phyloP scores from a whole-genome alignment of 345 rosid species.

The Balakata baccata region DNA sequence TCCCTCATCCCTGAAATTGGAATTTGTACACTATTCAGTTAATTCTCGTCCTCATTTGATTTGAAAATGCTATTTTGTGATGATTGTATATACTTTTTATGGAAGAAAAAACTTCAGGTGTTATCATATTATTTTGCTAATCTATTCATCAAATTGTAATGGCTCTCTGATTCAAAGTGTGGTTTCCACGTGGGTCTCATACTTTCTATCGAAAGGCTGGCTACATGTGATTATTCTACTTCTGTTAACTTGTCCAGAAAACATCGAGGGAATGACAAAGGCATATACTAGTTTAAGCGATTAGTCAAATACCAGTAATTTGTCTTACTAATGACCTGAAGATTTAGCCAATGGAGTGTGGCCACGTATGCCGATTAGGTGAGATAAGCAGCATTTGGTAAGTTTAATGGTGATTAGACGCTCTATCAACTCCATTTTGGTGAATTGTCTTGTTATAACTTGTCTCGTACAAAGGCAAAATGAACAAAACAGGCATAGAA shows the following conservation, averaged over 20 bases:
- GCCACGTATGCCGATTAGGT: neutral
- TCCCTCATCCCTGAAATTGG: neutral
- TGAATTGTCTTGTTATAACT: neutral
- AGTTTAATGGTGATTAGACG: neutral
- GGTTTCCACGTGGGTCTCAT: too few species aligned
- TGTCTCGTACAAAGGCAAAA: neutral
- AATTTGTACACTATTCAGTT: neutral
- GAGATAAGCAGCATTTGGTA: neutral
- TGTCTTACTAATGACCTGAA: neutral
- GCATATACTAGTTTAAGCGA: neutral
- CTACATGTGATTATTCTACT: neutral
- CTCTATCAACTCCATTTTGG: constrained; percentile 4
- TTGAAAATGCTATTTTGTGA: neutral
- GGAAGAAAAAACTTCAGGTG: neutral
- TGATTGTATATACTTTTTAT: neutral
- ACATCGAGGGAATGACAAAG: neutral
- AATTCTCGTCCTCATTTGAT: neutral
- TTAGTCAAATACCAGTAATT: neutral
- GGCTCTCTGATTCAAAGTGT: too few species aligned
- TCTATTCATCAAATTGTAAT: too few species aligned
- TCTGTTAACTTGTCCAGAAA: neutral
- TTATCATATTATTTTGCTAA: neutral
- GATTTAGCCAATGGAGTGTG: too few species aligned
- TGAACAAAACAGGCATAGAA: neutral
- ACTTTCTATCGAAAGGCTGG: too few species aligned